Evolutionary conservation across 2,329 filamentous ascomycete species (phyloP), one percentile per base, ranked within the genome.

Genomic region (Sclerotinia subarctica): DNA sequence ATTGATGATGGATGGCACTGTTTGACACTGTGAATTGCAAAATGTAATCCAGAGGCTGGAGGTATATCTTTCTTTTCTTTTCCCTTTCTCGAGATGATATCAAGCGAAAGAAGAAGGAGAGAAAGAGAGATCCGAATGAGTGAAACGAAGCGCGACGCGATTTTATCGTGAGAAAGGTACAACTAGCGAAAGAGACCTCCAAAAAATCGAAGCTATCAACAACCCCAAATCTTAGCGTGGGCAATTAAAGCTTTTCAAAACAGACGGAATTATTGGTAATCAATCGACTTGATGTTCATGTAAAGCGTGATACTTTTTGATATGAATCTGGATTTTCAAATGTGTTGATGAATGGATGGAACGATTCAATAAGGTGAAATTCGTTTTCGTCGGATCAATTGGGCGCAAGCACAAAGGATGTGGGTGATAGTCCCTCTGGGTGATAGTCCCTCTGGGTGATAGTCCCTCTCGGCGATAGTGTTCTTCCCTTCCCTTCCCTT

Each of bases 131-230:
- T 35, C 19, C 11, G 17, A 38, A n/a, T 29, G 26, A 46, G 21
- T 35, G 29, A 53, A n/a, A 35, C 53, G 46, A 64, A 64, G 60
- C 71, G 72, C 68, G 68, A 70, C 68, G 63, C 56, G 66, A 67
- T 59, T 59, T 58, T 21, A 32, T 38, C 35, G 54, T 62, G 53
- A 64, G 49, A 58, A 17, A 68, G 72, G 70, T 72, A 42, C 72
- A 70, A 47, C 73, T 73, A 74, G 66, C 70, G 67, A 74, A 73
- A 73, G 73, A 62, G 73, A 73, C 73, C 58, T 62, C 71, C 66
- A 46, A 65, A 70, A 59, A 64, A 62, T 51, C 35, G 56, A 59
- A 54, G 11, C 42, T 24, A 19, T 63, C 24, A 53, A 64, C 15
- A 52, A 64, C 11, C 8, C 60, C 29, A 38, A 63, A 8, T 21